Conservation (phyloP, 495 filamentous ascomycete genomes). For the Aspergillus biplanus region DNA sequence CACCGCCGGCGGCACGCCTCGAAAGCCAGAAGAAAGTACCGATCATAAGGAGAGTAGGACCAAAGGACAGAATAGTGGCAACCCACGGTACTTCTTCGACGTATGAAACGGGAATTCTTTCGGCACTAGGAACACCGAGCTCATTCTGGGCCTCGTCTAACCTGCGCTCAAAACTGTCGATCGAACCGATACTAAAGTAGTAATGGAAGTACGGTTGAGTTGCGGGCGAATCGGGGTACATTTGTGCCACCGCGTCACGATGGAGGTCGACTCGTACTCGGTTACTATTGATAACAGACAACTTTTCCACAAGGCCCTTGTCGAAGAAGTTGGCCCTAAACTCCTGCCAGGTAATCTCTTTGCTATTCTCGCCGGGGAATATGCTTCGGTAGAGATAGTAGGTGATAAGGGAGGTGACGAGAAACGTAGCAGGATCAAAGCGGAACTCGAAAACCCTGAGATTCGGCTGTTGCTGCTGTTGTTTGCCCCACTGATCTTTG, state of each 20-base stretch:
- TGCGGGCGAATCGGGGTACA: conserved; percentile 83
- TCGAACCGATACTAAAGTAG: conserved; percentile 93
- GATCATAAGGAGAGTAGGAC: conserved; percentile 84
- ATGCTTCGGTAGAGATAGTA: conserved; percentile 65
- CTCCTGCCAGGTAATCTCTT: conserved; percentile 97
- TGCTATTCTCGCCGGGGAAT: conserved; percentile 65
- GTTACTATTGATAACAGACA: conserved; percentile 75
- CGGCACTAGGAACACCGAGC: conserved; percentile 76
- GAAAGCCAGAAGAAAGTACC: conserved; percentile 75
- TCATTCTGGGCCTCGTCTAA: conserved; percentile 87
- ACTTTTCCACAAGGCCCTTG: conserved; percentile 91
- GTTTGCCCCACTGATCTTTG: conserved; percentile 25
- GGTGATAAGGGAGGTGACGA: conserved; percentile 59
- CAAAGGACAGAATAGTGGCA: conserved; percentile 71
- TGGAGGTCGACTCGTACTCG: conserved; percentile 83
- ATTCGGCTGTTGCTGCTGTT: conserved; percentile 37
- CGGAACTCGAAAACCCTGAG: conserved; percentile 51
- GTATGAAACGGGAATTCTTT: conserved; percentile 92
- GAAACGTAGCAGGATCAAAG: conserved; percentile 58
- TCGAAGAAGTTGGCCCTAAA: conserved; percentile 90
- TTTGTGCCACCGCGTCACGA: conserved; percentile 72
- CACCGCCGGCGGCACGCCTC: conserved; percentile 65
- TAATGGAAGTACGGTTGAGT: conserved; percentile 74
- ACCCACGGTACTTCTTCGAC: conserved; percentile 71
- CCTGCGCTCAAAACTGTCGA: conserved; percentile 87